A percentile compares a stretch with the other conserved stretches of the same genome.
Conservation (phyloP, 2,329 filamentous ascomycete species). For the Stachybotrys echinatus region DNA sequence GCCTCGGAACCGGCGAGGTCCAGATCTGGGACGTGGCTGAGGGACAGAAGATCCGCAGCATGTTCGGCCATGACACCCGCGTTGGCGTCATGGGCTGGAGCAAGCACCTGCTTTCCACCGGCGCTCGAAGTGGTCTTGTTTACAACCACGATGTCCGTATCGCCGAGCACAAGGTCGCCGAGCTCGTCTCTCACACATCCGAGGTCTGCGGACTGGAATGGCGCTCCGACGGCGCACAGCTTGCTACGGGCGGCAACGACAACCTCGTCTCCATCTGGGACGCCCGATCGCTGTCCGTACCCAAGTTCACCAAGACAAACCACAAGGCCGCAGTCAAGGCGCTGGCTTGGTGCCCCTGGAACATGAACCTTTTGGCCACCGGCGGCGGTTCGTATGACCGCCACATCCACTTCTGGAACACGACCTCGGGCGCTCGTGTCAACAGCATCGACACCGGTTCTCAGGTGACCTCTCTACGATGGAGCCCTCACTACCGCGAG, state of each 20-base stretch:
- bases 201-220: slow-evolving; percentile 98
- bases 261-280: slow-evolving; percentile 99
- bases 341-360: slow-evolving; percentile 98
- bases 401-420: slow-evolving; percentile 99
- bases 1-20: slow-evolving; percentile 90
- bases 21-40: slow-evolving; percentile 99
- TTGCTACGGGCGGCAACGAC: slow-evolving; percentile 96
- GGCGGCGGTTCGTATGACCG: slow-evolving; percentile 95
- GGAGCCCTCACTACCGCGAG: slow-evolving; percentile 96
- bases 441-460: slow-evolving; percentile 99
- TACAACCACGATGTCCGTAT: slow-evolving; percentile 99
- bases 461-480: slow-evolving; percentile 92
- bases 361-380: slow-evolving; percentile 92
- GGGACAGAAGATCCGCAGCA: slow-evolving; percentile 90
- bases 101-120: slow-evolving; percentile 95
- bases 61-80: slow-evolving; percentile 95
- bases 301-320: slow-evolving; percentile 99
- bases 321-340: slow-evolving; percentile 99
- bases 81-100: slow-evolving; percentile 99
- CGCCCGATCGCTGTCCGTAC: slow-evolving; percentile 83
- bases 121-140: slow-evolving; percentile 88
- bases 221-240: slow-evolving; percentile 92
- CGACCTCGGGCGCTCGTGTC: slow-evolving; percentile 90
- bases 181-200: slow-evolving; percentile 93
- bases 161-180: slow-evolving; percentile 95